phyloP scores from a whole-genome alignment of 2,329 filamentous ascomycete genomes.

The Stachybotrys chartarum region DNA sequence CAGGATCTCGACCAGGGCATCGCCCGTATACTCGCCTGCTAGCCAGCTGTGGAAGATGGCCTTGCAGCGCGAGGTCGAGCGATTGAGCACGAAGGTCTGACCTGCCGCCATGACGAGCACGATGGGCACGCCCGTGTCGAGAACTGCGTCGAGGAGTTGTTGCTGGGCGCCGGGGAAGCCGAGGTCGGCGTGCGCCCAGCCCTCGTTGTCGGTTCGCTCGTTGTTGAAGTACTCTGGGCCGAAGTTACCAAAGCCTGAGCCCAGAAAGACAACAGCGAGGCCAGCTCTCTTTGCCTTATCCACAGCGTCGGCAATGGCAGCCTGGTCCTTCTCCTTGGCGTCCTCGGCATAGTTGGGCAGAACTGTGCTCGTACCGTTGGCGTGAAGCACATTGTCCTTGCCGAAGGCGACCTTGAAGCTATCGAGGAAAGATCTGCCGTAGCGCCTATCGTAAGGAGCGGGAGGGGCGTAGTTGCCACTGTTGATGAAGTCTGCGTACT shows the following conservation, averaged over 20 bases:
- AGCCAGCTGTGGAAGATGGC: constrained; percentile 56
- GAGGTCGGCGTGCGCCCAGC: constrained; percentile 21
- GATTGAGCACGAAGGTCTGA: constrained; percentile 20
- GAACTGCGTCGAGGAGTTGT: constrained; percentile 23
- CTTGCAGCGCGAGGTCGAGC: constrained; percentile 25
- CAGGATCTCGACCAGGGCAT: constrained; percentile 53
- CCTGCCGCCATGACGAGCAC: constrained; percentile 20
- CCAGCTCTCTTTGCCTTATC: constrained; percentile 18
- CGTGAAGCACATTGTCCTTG: constrained; percentile 8
- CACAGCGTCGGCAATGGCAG: constrained; percentile 10
- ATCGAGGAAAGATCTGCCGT: constrained; percentile 5
- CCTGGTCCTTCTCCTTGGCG: too few species aligned
- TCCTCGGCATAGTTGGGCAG: constrained; percentile 10
- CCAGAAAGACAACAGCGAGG: constrained; percentile 20
- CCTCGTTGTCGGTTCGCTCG: constrained; percentile 26
- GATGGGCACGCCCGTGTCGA: constrained; percentile 20
- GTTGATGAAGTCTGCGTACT: constrained; percentile 12
- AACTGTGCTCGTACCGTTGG: constrained; percentile 2
- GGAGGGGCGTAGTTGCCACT: constrained; percentile 11
- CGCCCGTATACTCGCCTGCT: constrained; percentile 58
- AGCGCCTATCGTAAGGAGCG: not conserved
- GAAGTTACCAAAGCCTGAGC: constrained; percentile 17
- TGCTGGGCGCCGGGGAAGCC: constrained; percentile 24
- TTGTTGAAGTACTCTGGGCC: constrained; percentile 11
- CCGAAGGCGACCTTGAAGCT: constrained; percentile 9